These are phyloP conservation scores for Stemphylium beticola DNA, from an alignment of 2,329 filamentous ascomycete species.

Conservation along the genomic window DNA sequence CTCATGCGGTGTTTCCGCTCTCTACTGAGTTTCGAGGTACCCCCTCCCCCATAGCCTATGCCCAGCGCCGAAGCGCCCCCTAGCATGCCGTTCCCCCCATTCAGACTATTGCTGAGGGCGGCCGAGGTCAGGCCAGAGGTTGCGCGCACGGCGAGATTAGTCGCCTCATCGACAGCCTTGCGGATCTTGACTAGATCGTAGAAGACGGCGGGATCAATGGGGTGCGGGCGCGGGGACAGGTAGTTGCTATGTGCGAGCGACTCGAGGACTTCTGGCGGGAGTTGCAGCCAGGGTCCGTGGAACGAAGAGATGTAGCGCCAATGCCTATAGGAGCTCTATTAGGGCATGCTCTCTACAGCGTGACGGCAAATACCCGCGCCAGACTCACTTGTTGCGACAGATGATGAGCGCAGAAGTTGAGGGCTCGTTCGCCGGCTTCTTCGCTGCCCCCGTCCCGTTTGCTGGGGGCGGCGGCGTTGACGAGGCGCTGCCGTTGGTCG, in stretches of 20 bases:
- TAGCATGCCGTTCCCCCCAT: conserved; percentile 58
- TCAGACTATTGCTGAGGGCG: conserved; percentile 63
- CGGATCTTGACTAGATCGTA: conserved; percentile 86
- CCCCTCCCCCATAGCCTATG: conserved; percentile 63
- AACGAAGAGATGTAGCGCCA: conserved; percentile 86
- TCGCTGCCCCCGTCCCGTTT: conserved; percentile 4
- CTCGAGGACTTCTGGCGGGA: conserved; percentile 80
- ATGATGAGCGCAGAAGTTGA: conserved; percentile 46
- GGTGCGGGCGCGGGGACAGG: conserved; percentile 74
- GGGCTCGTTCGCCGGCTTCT: conserved; percentile 19
- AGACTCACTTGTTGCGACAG: conserved; percentile 53
- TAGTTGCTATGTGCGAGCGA: conserved; percentile 80
- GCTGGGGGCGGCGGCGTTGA: conserved; percentile 8
- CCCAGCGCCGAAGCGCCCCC: conserved; percentile 61
- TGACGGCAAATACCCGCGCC: conserved; percentile 21
- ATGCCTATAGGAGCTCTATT: conserved; percentile 62
- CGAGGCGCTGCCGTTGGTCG: conserved; percentile 21
- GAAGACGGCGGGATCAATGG: conserved; percentile 80
- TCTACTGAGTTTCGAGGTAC: conserved; percentile 69
- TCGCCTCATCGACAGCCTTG: conserved; percentile 78
- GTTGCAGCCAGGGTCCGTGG: conserved; percentile 81
- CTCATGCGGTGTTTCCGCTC: conserved; percentile 81
- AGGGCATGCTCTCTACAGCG: conserved; percentile 11
- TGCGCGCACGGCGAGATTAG: conserved; percentile 76
- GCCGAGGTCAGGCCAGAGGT: conserved; percentile 74